These are phyloP conservation scores for Circinella umbellata DNA, from an alignment of 371 early-diverging fungal species.

Conservation along the genomic window DNA sequence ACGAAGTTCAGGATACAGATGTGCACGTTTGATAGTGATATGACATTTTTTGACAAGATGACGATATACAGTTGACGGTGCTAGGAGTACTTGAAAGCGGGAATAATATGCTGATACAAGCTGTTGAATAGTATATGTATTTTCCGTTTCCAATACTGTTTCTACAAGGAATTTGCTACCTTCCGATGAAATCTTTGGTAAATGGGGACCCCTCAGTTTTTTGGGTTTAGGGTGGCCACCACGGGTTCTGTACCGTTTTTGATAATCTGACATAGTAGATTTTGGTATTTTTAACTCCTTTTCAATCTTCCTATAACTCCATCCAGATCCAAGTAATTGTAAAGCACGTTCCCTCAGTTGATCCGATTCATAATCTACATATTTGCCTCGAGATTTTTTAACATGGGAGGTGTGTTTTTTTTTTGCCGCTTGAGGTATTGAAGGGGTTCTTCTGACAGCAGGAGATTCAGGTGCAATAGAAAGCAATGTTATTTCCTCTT, in stretches of 20 bases:
- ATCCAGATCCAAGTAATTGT: no score
- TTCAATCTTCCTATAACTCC: not conserved
- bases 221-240: not conserved
- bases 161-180: not conserved
- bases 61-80: not conserved
- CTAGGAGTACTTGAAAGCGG: not conserved
- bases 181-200: not conserved
- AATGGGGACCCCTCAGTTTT: not conserved
- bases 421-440: no score
- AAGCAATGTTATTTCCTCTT: not conserved
- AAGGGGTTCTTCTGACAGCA: not conserved
- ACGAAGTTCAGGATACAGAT: not conserved
- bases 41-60: not conserved
- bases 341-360: not conserved
- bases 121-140: not conserved
- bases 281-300: not conserved
- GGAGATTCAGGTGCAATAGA: not conserved
- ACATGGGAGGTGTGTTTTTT: no score
- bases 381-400: no score
- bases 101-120: not conserved
- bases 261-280: not conserved
- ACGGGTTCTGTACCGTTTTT: not conserved
- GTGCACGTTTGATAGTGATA: not conserved
- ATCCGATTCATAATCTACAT: no score
- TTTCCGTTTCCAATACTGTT: not conserved